Conservation (phyloP, 352 stramenopile species). For the Phytophthora sojae region DNA sequence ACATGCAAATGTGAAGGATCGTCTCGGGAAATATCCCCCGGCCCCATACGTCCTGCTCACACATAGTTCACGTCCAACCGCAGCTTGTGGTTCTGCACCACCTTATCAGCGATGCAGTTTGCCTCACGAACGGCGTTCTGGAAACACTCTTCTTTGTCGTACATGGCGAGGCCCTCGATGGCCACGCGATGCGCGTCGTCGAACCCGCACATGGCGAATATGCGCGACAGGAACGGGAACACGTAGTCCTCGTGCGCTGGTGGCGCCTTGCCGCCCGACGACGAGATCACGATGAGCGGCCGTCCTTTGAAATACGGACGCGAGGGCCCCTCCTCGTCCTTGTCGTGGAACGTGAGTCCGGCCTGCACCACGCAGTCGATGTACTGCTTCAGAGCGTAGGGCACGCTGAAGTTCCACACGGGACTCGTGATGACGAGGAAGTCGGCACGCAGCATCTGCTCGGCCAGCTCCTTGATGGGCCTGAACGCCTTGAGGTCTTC, state of each 20-base stretch:
- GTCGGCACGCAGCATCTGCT: slow-evolving; percentile 74
- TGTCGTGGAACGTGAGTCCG: slow-evolving; percentile 73
- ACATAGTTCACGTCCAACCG: slow-evolving; percentile 50
- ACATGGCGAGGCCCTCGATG: slow-evolving; percentile 65
- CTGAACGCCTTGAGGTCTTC: slow-evolving; percentile 64
- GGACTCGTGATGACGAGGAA: slow-evolving; percentile 80
- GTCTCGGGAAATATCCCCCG: too few species aligned
- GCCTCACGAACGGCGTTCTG: slow-evolving; percentile 61
- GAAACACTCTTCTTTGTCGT: slow-evolving; percentile 74
- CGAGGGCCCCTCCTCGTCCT: slow-evolving; percentile 62
- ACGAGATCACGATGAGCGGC: slow-evolving; percentile 79
- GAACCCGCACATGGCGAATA: slow-evolving; percentile 82
- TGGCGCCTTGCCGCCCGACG: slow-evolving; percentile 70
- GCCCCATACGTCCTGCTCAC: not conserved
- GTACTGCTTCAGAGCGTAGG: slow-evolving; percentile 86
- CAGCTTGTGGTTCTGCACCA: slow-evolving; percentile 67
- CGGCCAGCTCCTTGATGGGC: slow-evolving; percentile 67
- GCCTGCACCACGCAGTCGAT: slow-evolving; percentile 84
- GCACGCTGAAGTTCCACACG: slow-evolving; percentile 83
- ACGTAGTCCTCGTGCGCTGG: slow-evolving; percentile 69
- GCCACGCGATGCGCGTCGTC: slow-evolving; percentile 71
- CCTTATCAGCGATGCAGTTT: slow-evolving; percentile 65
- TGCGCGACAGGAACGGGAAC: slow-evolving; percentile 74
- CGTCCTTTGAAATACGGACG: slow-evolving; percentile 66
- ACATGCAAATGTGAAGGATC: too few species aligned